Percentiles rank a stretch among this genome's conserved stretches.
Conservation (phyloP, 2,329 filamentous ascomycete genomes). For the Mycosphaerella sp. region DNA sequence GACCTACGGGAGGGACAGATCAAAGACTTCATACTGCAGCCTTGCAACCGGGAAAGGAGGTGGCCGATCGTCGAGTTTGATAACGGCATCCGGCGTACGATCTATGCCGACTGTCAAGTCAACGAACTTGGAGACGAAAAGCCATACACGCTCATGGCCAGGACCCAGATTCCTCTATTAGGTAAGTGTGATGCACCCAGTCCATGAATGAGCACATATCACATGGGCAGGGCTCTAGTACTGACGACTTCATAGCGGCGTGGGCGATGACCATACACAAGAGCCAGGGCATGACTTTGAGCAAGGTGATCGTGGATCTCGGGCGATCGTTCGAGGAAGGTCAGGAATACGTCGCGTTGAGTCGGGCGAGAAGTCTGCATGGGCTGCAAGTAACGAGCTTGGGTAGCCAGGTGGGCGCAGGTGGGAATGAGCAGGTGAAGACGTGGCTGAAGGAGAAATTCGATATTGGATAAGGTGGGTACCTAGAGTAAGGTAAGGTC, state of each 20-base stretch:
- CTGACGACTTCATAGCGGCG: slow-evolving; percentile 35
- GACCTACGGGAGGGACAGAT: slow-evolving; percentile 13
- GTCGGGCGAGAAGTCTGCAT: slow-evolving; percentile 47
- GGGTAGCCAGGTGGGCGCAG: slow-evolving; percentile 14
- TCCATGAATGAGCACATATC: too few species aligned
- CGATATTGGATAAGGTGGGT: background rate
- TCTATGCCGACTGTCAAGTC: slow-evolving; percentile 49
- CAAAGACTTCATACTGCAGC: slow-evolving; percentile 12
- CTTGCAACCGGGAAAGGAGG: slow-evolving; percentile 15
- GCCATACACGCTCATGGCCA: slow-evolving; percentile 46
- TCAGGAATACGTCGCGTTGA: slow-evolving; percentile 59
- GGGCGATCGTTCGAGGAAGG: slow-evolving; percentile 49
- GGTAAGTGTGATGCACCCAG: too few species aligned
- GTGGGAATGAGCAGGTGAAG: slow-evolving; percentile 22
- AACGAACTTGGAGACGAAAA: slow-evolving; percentile 43
- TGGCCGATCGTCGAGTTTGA: slow-evolving; percentile 50
- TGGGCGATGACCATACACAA: slow-evolving; percentile 63
- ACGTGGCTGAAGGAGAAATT: slow-evolving; percentile 18
- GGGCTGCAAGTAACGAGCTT: slow-evolving; percentile 42
- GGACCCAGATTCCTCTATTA: slow-evolving; percentile 56
- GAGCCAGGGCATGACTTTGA: slow-evolving; percentile 57
- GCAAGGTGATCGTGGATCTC: slow-evolving; percentile 53
- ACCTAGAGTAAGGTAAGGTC: too few species aligned
- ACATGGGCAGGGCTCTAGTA: too few species aligned
- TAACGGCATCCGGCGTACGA: slow-evolving; percentile 44